Evolutionary conservation across 2,329 filamentous ascomycete genomes (phyloP), one percentile per base, ranked within the genome.

Genomic region (Fusarium miscanthi): DNA sequence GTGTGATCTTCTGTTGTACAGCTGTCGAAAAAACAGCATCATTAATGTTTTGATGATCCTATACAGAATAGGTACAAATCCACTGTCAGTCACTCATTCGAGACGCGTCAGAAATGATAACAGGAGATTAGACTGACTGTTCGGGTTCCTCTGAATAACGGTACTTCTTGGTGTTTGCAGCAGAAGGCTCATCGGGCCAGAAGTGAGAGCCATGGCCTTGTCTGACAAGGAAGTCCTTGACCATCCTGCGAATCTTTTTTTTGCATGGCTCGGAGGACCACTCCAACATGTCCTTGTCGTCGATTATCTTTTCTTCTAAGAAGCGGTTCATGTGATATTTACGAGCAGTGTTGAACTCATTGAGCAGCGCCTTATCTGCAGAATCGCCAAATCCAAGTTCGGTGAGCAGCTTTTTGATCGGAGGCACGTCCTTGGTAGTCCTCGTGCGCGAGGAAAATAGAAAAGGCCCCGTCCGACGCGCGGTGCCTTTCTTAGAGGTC

Each of bases 111-210:
- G 12, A 51, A 35, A 25, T 12, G n/a, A n/a, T 3, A n/a, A 25
- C 14, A 40, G 25, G 14, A 40, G 35, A 9, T n/a, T n/a, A 30
- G 19, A 40, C 49, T 40, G 23, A 53, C 49, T 38, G 33, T 30
- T n/a, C 19, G 23, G 19, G 12, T 40, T 40, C 19, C 31, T 40
- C 23, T 52, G 49, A 6, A 54, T 42, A 53, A 40, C 25, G 49
- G 19, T 66, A 67, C 5, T 25, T n/a, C 31, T 48, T 43, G 21
- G 38, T 51, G 38, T 63, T 62, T 16, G 43, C 23, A 37, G 48
- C 6, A 27, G 31, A 31, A 30, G 51, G 27, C 37, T 46, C 37
- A 4, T 69, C 46, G 4, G 73, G 63, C 72, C 73, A 75, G 13
- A 54, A 66, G 5, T 6, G n/a, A 30, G 21, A 6, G 30, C 52